Evolutionary conservation across 306 rosid genomes (phyloP), one percentile per base, ranked within the genome.

Genomic region (Cucurbita pepo): DNA sequence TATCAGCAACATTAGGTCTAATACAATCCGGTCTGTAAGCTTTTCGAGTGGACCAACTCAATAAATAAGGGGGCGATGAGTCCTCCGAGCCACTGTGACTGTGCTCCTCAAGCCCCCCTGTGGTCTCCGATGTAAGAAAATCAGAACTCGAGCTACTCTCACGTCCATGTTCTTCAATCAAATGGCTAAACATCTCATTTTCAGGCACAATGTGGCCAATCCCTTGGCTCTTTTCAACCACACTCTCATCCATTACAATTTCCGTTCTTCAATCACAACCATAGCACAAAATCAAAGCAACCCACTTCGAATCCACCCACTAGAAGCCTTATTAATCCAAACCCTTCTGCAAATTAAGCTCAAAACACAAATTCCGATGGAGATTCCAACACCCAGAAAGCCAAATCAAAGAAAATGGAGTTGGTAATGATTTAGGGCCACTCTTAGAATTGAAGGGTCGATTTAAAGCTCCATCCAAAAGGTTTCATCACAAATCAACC

Each of bases 111-210:
- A 81, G 84, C 67, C 83, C 92, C 67, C 83, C 92, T 38, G 83
- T 80, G 58, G 92, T 86, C 83, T 88, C 96, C n/a, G 97, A 89
- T 19, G 90, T 78, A 75, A 89, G 74, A 76, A 88, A 84, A 75
- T 86, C 91, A 55, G 91, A 89, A 82, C 95, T 88, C 4, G 88
- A 86, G 79, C 86, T 85, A 75, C 99, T 95, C 70, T 84, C 90
- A 56, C 89, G 86, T 66, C 88, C 86, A 76, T 85, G 86, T 36
- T 85, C 91, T 53, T 84, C 87, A 67, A 82, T 73, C 85, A 82
- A 81, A 85, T 79, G 72, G 62, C 59, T 78, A 73, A 79, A 81
- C 18, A 72, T 80, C 71, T 48, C 96, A 41, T 54, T 77, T 71
- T 79, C 81, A 41, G 44, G 82, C 60, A 53, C 85, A 85, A 55